These are phyloP conservation scores for Starmera stellimalicola DNA, from an alignment of 1,139 yeast species.

Conservation along the genomic window DNA sequence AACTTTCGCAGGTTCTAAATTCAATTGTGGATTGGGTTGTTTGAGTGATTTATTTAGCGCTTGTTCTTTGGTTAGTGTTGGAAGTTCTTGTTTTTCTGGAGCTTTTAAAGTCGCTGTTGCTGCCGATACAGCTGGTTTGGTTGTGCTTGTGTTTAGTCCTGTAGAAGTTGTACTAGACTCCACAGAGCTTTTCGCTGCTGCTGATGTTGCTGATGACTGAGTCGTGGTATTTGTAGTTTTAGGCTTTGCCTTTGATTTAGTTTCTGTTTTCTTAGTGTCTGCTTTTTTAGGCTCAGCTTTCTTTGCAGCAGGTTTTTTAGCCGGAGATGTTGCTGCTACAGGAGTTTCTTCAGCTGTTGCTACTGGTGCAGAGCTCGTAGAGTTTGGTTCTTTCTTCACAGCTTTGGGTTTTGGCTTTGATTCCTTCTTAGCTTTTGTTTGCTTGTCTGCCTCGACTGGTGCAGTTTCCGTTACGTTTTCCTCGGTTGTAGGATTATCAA, in stretches of 20 bases:
- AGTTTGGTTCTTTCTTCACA: constrained; percentile 6
- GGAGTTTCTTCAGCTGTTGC: constrained; percentile 9
- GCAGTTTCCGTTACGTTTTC: not conserved
- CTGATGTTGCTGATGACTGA: not conserved
- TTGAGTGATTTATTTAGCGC: constrained; percentile 13
- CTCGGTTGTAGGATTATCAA: not conserved
- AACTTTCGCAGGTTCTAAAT: constrained; percentile 18
- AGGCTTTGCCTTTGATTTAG: constrained; percentile 1
- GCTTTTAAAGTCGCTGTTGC: no score
- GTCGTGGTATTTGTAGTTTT: no score
- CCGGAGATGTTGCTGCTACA: constrained; percentile 1
- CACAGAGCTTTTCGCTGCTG: not conserved
- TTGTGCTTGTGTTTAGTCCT: constrained; percentile 2
- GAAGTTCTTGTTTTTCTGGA: no score
- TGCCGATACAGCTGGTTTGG: constrained; percentile 4
- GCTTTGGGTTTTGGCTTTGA: constrained; percentile 6
- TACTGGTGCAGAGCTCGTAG: no score
- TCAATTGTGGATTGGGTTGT: constrained; percentile 12
- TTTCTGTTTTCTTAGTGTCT: not conserved
- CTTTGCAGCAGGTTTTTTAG: constrained; percentile 7
- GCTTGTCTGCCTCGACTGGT: not conserved
- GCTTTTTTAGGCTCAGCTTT: not conserved
- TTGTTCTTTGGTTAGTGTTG: constrained; percentile 10
- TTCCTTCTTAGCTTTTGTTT: constrained; percentile 3
- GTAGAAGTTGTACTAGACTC: constrained; percentile 3